Percentiles rank a stretch among this genome's conserved stretches.
Conservation (phyloP, 306 rosid genomes). For the Gastrolobium bilobum region DNA sequence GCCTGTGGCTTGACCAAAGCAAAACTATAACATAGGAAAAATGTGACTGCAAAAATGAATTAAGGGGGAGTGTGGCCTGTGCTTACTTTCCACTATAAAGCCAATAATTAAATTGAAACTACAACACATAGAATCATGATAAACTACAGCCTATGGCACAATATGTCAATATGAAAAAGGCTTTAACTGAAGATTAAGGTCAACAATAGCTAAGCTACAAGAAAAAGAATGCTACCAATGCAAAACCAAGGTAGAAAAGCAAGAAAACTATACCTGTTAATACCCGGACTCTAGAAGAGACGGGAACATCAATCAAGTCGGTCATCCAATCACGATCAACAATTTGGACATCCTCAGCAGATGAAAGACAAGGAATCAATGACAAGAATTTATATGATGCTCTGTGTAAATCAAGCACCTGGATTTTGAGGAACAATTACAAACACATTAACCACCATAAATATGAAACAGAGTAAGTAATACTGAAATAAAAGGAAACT, state of each 20-base stretch:
- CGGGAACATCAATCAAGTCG: slow-evolving; percentile 67
- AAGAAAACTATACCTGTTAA: slow-evolving; percentile 66
- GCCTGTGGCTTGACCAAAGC: not conserved
- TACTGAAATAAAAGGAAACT: slow-evolving; percentile 48
- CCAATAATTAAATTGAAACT: slow-evolving; percentile 28
- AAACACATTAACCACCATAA: slow-evolving; percentile 39
- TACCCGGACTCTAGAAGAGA: slow-evolving; percentile 70
- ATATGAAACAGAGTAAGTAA: slow-evolving; percentile 23
- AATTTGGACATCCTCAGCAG: slow-evolving; percentile 58
- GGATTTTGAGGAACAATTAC: slow-evolving; percentile 40
- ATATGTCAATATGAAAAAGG: slow-evolving; percentile 5
- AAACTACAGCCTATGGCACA: slow-evolving; percentile 8
- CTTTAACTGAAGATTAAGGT: slow-evolving; percentile 5
- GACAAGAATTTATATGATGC: slow-evolving; percentile 70
- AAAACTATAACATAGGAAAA: not conserved
- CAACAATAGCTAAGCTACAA: slow-evolving; percentile 14
- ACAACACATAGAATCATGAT: slow-evolving; percentile 13
- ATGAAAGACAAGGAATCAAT: slow-evolving; percentile 71
- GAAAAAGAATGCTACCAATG: slow-evolving; percentile 12
- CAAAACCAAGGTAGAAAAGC: slow-evolving; percentile 36
- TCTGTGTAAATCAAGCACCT: slow-evolving; percentile 74
- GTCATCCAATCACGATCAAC: slow-evolving; percentile 58
- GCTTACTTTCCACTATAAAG: slow-evolving; percentile 39
- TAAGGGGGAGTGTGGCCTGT: not conserved
- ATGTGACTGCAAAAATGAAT: slow-evolving; percentile 29